Evolutionary conservation across 176 grass and related monocot species (phyloP).

Genomic region (Aegilops umbellulata): DNA sequence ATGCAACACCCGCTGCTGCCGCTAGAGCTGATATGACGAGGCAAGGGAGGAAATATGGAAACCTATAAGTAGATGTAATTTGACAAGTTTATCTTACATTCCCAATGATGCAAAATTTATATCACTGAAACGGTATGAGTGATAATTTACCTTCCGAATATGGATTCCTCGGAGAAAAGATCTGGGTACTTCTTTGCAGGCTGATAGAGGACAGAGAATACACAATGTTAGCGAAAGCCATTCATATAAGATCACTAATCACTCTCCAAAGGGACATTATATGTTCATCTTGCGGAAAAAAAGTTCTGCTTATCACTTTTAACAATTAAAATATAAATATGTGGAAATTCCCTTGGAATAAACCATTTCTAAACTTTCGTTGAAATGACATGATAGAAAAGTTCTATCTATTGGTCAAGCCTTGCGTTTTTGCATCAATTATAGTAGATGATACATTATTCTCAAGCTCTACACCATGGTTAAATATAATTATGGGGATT

Average conservation of each 20-base stretch:
- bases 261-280: neutral
- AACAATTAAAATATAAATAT: neutral
- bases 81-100: neutral
- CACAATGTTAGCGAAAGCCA: conserved; percentile 3
- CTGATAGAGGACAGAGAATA: conserved; percentile 27
- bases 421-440: neutral
- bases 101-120: neutral
- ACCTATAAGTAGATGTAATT: conserved; percentile 34
- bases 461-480: neutral
- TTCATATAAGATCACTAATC: neutral
- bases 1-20: conserved; percentile 38
- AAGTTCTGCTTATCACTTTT: neutral
- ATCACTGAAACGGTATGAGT: neutral
- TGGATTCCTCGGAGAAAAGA: conserved; percentile 46
- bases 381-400: neutral
- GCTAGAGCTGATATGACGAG: conserved; percentile 53
- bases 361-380: neutral
- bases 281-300: neutral
- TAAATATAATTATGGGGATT: neutral
- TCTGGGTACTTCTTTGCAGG: conserved; percentile 56
- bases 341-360: neutral
- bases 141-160: conserved; percentile 56
- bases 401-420: neutral
- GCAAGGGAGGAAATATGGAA: conserved; percentile 71
- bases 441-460: neutral